Evolutionary conservation across 768 basidiomycete genomes (phyloP), one percentile per base, ranked within the genome.

Genomic region (Candolleomyces eurysporus): DNA sequence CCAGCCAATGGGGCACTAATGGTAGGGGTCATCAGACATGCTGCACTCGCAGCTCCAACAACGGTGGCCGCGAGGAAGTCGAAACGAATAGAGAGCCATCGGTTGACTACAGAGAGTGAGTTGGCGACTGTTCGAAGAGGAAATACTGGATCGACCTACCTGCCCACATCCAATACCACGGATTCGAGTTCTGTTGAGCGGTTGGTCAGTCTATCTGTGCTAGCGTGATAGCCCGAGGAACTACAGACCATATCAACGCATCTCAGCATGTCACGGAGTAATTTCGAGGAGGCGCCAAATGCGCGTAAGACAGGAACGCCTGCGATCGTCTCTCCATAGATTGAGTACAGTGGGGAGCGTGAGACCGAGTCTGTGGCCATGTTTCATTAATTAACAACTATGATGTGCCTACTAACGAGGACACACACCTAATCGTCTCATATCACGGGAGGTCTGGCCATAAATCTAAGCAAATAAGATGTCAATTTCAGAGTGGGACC

Each of bases 161-260:
- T 76, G 87, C 90, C 92, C 91, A 94, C 83, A 91, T 89, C 94
- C 94, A 96, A 68, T 91, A 94, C 70, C 86, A 90, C 3, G 91
- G 91, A 68, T 85, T 91, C 16, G 85, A 68, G 61, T 82, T 83
- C 79, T 82, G 59, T 22, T 59, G 48, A 43, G n/a, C 48, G 17
- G 30, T 14, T 10, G 31, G 57, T 58, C 31, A 26, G 5, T 39
- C 26, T 39, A 17, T 62, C 26, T 39, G 17, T 62, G 62, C 11
- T 26, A 58, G 55, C 52, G 45, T 42, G 40, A 16, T 30, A 17
- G 45, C 57, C 57, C 48, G 42, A 22, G 30, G 43, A 42, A 45
- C 54, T 43, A 74, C 87, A 64, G 63, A 91, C 89, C 40, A 90
- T 92, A 68, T 94, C 92, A 21, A 90, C 89, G 62, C 85, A 90